These are phyloP conservation scores for Fusarium equiseti DNA, from an alignment of 2,329 filamentous ascomycete genomes.

Conservation along the genomic window DNA sequence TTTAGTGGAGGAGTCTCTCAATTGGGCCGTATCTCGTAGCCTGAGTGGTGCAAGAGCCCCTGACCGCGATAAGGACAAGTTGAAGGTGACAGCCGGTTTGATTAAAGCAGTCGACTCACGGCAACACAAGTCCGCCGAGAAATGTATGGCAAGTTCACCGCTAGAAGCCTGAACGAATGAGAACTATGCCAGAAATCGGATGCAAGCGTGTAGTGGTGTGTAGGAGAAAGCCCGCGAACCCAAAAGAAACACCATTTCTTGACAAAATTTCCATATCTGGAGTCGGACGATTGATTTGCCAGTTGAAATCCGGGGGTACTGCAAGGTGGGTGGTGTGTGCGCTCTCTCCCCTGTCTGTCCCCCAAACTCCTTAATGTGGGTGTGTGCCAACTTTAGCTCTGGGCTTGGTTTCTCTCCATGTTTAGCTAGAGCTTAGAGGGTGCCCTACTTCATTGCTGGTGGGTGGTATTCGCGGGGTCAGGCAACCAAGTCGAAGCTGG, in stretches of 20 bases:
- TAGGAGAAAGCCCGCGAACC: constrained; percentile 33
- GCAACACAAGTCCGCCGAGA: constrained; percentile 30
- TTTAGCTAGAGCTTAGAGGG: neutral
- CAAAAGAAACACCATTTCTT: constrained; percentile 29
- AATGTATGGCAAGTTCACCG: constrained; percentile 38
- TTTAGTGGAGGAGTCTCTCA: constrained; percentile 15
- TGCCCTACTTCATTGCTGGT: constrained; percentile 29
- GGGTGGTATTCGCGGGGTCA: constrained; percentile 39
- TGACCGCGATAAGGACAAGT: constrained; percentile 33
- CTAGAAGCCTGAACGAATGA: constrained; percentile 41
- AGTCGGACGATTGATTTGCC: constrained; percentile 1
- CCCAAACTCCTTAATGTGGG: constrained; percentile 26
- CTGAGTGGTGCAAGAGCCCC: constrained; percentile 30
- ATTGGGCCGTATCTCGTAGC: constrained; percentile 27
- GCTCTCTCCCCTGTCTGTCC: constrained; percentile 8
- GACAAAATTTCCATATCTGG: constrained; percentile 30
- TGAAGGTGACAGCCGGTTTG: constrained; percentile 28
- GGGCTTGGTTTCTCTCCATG: constrained; percentile 10
- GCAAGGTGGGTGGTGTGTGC: constrained; percentile 34
- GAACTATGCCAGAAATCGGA: constrained; percentile 31
- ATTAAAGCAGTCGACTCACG: constrained; percentile 24
- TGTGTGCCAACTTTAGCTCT: constrained; percentile 20
- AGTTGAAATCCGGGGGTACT: constrained; percentile 35
- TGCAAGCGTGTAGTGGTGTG: constrained; percentile 33
- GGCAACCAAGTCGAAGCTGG: constrained; percentile 32